Base-by-base conservation (phyloP, 495 filamentous ascomycete genomes). In the Aspergillus steynii region DNA sequence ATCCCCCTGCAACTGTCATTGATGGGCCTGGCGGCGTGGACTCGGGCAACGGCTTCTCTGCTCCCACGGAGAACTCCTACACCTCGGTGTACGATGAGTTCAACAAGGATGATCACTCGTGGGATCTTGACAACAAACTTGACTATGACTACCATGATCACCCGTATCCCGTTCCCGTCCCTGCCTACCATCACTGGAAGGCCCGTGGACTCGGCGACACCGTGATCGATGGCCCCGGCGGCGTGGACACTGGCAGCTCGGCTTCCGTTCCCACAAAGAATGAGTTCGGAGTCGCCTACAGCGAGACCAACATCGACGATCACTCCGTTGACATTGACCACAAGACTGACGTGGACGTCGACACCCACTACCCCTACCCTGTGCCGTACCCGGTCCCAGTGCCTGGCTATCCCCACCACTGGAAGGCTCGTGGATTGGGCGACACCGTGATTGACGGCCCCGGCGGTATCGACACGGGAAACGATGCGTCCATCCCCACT, bases 61-160 rank as follows among this genome's bases (percentile, higher is more conserved):
- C 68, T 53, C 65, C 68, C 5, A 67, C 65, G n/a, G 59, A 58
- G 28, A 68, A 62, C n/a, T 52, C 57, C 29, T 66, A 66, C 37
- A 32, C 61, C 48, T 69, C 66, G 2, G 47, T 55, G 1, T 56
- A 70, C 15, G 62, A 67, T 25, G 68, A 73, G n/a, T 46, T 28
- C 5, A 50, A 61, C 58, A 51, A 64, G 32, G 74, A 76, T 45
- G 70, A 76, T 31, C 73, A 76, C 61, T 73, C 70, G 29, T 29
- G 0, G 46, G 20, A 20, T 20, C 20, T 45, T 5, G 29, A 57
- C 4, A 25, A 37, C 31, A 15, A 45, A 53, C 4, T 49, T 63
- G 15, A 64, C 65, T 0, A 51, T 20, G 20, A 20, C 20, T 20
- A 28, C 37, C 20, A 20, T 20, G 20, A 53, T 51, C 25, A 45